Percentiles rank a stretch among this genome's conserved stretches.
Conservation (phyloP, 768 basidiomycete genomes). For the Hydnomerulius pinastri region DNA sequence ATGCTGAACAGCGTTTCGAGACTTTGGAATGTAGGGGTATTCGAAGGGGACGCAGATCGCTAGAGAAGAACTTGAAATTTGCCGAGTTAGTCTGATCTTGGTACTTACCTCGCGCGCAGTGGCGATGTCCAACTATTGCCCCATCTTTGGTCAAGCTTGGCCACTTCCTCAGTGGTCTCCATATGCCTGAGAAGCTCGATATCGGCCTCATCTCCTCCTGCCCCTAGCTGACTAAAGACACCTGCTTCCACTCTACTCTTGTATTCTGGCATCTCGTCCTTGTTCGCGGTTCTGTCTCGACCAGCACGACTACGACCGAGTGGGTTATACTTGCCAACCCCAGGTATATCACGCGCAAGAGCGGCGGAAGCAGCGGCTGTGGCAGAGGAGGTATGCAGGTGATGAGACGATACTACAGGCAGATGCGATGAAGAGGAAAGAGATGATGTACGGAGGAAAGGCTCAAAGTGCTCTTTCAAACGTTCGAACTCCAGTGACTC, state of each 20-base stretch:
- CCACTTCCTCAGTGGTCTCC: constrained; percentile 62
- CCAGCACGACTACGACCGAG: constrained; percentile 47
- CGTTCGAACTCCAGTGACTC: constrained; percentile 90
- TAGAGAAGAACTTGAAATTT: constrained; percentile 31
- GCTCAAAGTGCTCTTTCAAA: constrained; percentile 96
- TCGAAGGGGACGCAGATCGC: constrained; percentile 83
- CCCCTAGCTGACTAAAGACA: constrained; percentile 51
- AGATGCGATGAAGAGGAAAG: constrained; percentile 65
- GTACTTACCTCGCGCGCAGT: constrained; percentile 58
- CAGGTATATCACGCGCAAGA: constrained; percentile 84
- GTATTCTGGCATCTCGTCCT: constrained; percentile 80
- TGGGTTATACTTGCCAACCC: constrained; percentile 77
- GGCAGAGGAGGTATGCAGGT: constrained; percentile 76
- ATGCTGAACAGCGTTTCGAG: constrained; percentile 92
- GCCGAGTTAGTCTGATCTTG: background rate
- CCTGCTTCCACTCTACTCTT: constrained; percentile 68
- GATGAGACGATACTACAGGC: constrained; percentile 58
- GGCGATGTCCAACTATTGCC: constrained; percentile 75
- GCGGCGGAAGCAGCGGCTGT: constrained; percentile 90
- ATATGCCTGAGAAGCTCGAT: constrained; percentile 69
- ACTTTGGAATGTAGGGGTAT: constrained; percentile 92
- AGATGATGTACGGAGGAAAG: constrained; percentile 83
- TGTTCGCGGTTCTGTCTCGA: constrained; percentile 66
- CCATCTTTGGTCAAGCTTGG: constrained; percentile 80
- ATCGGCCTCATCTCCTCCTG: constrained; percentile 68